Evolutionary conservation across 1,284 basidiomycete genomes (phyloP), one percentile per base, ranked within the genome.

Genomic region (Athelia sp.): DNA sequence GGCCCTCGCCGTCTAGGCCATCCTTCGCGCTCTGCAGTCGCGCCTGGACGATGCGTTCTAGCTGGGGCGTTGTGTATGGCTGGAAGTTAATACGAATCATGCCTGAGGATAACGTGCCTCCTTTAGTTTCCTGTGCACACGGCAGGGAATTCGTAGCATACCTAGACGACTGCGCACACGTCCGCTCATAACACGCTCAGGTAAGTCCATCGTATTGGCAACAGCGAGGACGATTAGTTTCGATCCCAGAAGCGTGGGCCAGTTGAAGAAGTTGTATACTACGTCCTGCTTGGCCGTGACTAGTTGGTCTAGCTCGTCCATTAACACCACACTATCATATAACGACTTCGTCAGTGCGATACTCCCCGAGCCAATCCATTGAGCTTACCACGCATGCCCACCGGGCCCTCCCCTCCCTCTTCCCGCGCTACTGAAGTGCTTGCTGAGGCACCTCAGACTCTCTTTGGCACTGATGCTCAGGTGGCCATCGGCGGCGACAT

Each of bases 241-340:
- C 49, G 90, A 92, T 14, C 84, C 84, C 0, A 82, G 78, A 51
- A 96, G 75, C 10, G 93, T 95, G 1, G 96, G 97, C 96, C 97
- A 99, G 65, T 98, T 98, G 79, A 99, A 99, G 69, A 99, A 96
- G 65, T 98, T 98, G 71, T 99, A 99, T 36, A 99, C 90, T 2
- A 99, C 96, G 57, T 98, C 95, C 68, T 99, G 96, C 62, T 97
- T 96, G 19, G 87, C 76, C 0, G 96, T 98, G 55, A 99, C 84
- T 29, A 99, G 78, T 65, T 98, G 96, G 68, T 99, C 96, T 2
- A 99, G 78, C 68, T 99, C 96, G 64, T 99, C 96, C 91, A 99
- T 98, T 21, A 99, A 74, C 3, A 99, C 93, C 3, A 99, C 89
- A 51, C 93, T 98, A 58, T 32, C 26, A 35, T 22, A 34, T 11